Percentiles rank a stretch among this genome's conserved stretches.
These are phyloP conservation scores for Coleophoma crateriformis DNA, from an alignment of 2,329 filamentous ascomycete genomes.

Conservation along the genomic window DNA sequence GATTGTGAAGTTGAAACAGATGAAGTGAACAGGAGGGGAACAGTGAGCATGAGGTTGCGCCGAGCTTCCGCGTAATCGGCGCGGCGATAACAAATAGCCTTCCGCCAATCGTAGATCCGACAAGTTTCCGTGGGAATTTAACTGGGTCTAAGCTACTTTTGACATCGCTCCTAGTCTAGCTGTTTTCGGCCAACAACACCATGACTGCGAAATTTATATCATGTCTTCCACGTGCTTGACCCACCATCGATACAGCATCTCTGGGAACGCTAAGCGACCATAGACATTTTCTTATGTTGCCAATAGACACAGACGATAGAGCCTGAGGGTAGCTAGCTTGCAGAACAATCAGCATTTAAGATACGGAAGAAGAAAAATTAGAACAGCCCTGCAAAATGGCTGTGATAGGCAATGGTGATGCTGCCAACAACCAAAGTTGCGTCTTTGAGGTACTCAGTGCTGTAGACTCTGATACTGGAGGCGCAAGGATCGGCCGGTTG, in stretches of 20 bases:
- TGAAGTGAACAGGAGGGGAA: not conserved
- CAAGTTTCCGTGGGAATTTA: too few species aligned
- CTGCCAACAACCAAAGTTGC: too few species aligned
- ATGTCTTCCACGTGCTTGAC: not conserved
- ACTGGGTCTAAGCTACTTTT: too few species aligned
- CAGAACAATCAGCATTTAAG: slow-evolving; percentile 14
- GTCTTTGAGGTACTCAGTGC: slow-evolving; percentile 17
- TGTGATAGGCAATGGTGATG: not conserved
- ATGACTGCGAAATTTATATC: too few species aligned
- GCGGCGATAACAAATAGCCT: too few species aligned
- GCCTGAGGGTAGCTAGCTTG: slow-evolving; percentile 19
- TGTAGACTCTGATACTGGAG: slow-evolving; percentile 7
- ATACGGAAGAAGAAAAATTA: not conserved
- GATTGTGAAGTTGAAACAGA: not conserved
- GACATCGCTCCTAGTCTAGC: too few species aligned
- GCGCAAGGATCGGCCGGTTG: slow-evolving; percentile 34
- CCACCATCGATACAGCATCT: not conserved
- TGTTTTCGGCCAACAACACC: too few species aligned
- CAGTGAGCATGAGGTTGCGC: too few species aligned
- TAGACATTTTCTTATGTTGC: not conserved
- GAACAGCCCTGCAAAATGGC: slow-evolving; percentile 3
- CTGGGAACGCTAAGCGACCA: slow-evolving; percentile 7
- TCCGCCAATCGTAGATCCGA: too few species aligned
- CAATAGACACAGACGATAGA: slow-evolving; percentile 8
- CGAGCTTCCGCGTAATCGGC: too few species aligned